Percentiles rank a stretch among this genome's conserved stretches.
These are phyloP conservation scores for Parathielavia hyrcaniae DNA, from an alignment of 495 filamentous ascomycete species.

Conservation along the genomic window DNA sequence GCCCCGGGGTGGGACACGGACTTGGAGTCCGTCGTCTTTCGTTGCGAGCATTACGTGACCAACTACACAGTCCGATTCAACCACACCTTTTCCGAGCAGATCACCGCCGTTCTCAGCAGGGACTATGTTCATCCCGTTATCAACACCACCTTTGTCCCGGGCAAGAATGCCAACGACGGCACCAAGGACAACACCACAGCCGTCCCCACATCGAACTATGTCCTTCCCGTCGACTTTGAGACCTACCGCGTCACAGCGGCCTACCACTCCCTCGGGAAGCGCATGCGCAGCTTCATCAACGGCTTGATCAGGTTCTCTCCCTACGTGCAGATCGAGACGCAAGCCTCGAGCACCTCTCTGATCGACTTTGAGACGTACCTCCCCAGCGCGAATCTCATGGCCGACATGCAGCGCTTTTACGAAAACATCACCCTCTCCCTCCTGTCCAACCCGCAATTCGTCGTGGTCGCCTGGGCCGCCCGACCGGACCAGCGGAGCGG, in stretches of 20 bases:
- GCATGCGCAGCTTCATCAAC: constrained; percentile 21
- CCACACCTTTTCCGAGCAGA: constrained; percentile 23
- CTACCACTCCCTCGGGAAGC: constrained; percentile 25
- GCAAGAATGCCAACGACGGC: constrained; percentile 18
- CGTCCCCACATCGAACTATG: constrained; percentile 21
- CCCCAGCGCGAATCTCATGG: constrained; percentile 13
- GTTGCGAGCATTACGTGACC: constrained; percentile 28
- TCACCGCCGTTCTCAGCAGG: constrained; percentile 17
- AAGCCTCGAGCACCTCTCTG: constrained; percentile 21
- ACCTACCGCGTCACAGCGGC: constrained; percentile 23
- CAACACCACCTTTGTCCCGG: constrained; percentile 21
- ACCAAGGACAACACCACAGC: constrained; percentile 26
- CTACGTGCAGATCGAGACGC: constrained; percentile 14
- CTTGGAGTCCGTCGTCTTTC: constrained; percentile 20
- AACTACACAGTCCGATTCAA: constrained; percentile 30
- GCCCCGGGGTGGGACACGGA: constrained; percentile 15
- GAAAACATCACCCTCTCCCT: constrained; percentile 30
- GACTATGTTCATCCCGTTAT: constrained; percentile 21
- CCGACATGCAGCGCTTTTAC: constrained; percentile 21
- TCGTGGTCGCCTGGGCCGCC: constrained; percentile 28
- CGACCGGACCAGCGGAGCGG: constrained; percentile 12
- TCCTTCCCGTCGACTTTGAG: constrained; percentile 22
- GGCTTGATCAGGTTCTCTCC: constrained; percentile 20
- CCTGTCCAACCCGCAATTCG: constrained; percentile 27
- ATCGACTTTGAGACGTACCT: constrained; percentile 25